Conservation (phyloP, 2,329 filamentous ascomycete species). For the Aspergillus tubingensis region DNA sequence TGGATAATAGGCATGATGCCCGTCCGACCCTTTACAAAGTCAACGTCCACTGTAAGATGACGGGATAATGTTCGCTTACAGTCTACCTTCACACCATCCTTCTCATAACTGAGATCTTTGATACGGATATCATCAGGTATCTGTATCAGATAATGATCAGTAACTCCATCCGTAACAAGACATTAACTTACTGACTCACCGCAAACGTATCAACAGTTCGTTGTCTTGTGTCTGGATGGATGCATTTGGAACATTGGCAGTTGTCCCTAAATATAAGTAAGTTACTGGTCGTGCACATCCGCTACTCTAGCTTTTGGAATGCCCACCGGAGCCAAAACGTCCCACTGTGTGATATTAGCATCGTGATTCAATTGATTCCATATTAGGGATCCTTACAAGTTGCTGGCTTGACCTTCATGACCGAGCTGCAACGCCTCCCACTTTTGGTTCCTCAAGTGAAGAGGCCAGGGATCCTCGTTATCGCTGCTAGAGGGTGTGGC, state of each 20-base stretch:
- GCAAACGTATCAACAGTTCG: conserved; percentile 68
- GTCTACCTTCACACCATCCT: conserved; percentile 48
- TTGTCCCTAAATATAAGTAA: conserved; percentile 60
- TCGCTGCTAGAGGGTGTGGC: not conserved
- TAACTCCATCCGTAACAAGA: not conserved
- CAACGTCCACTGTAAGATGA: conserved; percentile 12
- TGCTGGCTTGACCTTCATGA: not conserved
- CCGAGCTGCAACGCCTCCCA: not conserved
- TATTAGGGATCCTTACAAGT: conserved; percentile 1
- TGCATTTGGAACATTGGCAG: conserved; percentile 67
- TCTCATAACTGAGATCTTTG: conserved; percentile 31
- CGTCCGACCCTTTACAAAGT: conserved; percentile 61
- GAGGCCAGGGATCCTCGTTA: not conserved
- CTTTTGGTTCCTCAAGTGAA: not conserved
- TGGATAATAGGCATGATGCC: conserved; percentile 68
- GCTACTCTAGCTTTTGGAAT: conserved; percentile 19
- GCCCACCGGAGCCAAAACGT: conserved; percentile 21
- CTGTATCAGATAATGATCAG: conserved; percentile 34
- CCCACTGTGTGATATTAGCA: conserved; percentile 17
- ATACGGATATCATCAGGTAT: conserved; percentile 50
- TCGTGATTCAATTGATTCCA: not conserved
- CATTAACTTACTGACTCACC: conserved; percentile 40
- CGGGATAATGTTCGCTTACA: conserved; percentile 46
- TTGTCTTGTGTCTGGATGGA: conserved; percentile 71
- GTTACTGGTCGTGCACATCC: conserved; percentile 3